Base-by-base conservation (phyloP, 129 eudicot genomes). In the Calendula officinalis region DNA sequence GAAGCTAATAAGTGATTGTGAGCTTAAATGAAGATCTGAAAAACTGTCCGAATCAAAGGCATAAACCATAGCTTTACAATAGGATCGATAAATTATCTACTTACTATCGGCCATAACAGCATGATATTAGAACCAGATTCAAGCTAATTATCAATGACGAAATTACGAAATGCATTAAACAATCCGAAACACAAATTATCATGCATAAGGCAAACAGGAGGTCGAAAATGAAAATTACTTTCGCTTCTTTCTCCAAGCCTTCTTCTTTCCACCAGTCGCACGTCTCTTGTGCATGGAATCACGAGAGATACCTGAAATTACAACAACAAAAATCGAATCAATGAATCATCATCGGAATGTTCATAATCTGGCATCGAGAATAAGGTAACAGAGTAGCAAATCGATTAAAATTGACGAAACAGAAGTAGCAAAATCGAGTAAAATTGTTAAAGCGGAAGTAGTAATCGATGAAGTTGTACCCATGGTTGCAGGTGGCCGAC, bases 211-310 rank as follows among this genome's bases (percentile, higher is more conserved):
- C 55, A 33, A 62, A 30, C 2, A 15, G 51, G 30, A 38, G 14
- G 15, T 16, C 10, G 13, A 33, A 16, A 10, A 12, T 15, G 32
- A 27, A 39, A 49, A 7, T 73, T 82, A 89, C 96, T 89, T 89
- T 78, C 94, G 75, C 94, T 89, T 89, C 94, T 89, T 89, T 76
- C 96, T 89, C 96, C 96, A 85, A 0, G 94, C 89, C 83, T 88
- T 88, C 89, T 88, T 84, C 80, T 88, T 88, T n/a, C 96, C 96
- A 64, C 96, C 96, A 67, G 96, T 88, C 14, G 94, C 96, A 70
- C 94, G 96, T 74, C 94, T 80, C 77, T 89, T 85, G 83, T 89
- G 96, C 96, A 85, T 84, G 0, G 87, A 82, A 68, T 85, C 96
- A 17, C 96, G 87, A 46, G 94, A 85, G 41, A 89, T 89, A 80